Conservation (phyloP, 2,329 filamentous ascomycete genomes). For the Colletotrichum truncatum region DNA sequence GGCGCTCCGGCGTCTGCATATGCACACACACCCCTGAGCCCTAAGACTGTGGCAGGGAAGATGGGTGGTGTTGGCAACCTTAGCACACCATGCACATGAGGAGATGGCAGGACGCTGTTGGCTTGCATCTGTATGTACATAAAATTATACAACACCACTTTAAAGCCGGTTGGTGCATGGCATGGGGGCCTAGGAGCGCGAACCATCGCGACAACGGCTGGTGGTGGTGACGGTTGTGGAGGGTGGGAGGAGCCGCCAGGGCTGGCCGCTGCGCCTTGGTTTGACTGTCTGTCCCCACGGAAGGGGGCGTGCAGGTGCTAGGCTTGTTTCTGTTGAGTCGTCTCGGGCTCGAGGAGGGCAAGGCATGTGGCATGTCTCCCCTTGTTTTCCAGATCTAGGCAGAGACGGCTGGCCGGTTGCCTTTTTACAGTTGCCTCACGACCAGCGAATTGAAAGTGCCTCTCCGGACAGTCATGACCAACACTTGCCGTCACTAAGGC, state of each 20-base stretch:
- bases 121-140: constrained; percentile 14
- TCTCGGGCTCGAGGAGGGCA: background rate
- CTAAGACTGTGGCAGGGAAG: constrained; percentile 1
- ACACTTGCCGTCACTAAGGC: background rate
- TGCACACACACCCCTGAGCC: constrained; percentile 12
- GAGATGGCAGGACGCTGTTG: background rate
- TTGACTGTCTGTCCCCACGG: background rate
- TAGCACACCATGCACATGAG: constrained; percentile 7
- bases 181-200: background rate
- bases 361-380: constrained; percentile 1
- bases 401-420: constrained; percentile 11
- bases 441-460: background rate
- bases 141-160: constrained; percentile 7
- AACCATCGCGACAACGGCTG: background rate
- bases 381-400: constrained; percentile 6
- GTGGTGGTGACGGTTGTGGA: constrained; percentile 1
- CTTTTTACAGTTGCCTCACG: constrained; percentile 17
- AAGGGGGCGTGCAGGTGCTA: background rate
- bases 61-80: background rate
- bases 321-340: constrained; percentile 1
- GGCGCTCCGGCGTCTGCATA: constrained; percentile 15
- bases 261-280: constrained; percentile 14
- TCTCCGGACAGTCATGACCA: background rate
- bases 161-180: background rate
- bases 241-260: constrained; percentile 18